Conservation (phyloP, 1,139 yeast species). For the Entelexis sorbosivorans region DNA sequence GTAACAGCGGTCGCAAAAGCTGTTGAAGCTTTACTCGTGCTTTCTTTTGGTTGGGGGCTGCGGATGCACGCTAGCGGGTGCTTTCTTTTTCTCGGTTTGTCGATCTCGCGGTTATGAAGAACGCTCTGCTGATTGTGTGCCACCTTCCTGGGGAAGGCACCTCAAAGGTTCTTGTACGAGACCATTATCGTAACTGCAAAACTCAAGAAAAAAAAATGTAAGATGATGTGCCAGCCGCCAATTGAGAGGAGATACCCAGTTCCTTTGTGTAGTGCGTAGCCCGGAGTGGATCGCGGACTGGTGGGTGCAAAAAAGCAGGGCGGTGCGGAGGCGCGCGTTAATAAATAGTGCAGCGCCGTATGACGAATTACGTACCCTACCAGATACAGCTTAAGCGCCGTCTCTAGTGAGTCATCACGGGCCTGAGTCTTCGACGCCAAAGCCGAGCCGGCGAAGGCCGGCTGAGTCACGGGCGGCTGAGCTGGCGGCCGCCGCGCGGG, state of each 20-base stretch:
- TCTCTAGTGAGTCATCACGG: slow-evolving; percentile 3
- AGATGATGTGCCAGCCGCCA: background rate
- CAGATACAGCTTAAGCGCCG: background rate
- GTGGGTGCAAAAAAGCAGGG: background rate
- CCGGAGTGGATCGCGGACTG: slow-evolving; percentile 1
- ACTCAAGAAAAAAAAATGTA: background rate
- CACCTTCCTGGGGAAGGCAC: background rate
- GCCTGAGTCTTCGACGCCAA: slow-evolving; percentile 1
- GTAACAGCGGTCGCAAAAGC: background rate
- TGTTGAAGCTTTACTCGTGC: slow-evolving; percentile 5
- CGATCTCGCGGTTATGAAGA: background rate
- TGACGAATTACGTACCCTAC: slow-evolving; percentile 7
- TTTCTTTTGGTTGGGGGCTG: background rate
- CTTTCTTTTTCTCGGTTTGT: background rate
- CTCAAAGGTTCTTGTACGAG: slow-evolving; percentile 3
- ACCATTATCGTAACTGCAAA: background rate
- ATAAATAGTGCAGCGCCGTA: background rate
- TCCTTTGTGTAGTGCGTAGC: background rate
- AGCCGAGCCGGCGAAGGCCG: slow-evolving; percentile 1
- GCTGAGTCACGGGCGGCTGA: background rate
- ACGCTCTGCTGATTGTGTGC: background rate
- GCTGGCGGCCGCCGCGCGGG: background rate
- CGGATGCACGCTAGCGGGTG: background rate
- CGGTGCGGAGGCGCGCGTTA: background rate
- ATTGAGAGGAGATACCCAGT: background rate